A percentile compares a stretch with the other conserved stretches of the same genome.
These are phyloP conservation scores for Malassezia vespertilionis DNA, from an alignment of 1,284 basidiomycete species.

Conservation along the genomic window DNA sequence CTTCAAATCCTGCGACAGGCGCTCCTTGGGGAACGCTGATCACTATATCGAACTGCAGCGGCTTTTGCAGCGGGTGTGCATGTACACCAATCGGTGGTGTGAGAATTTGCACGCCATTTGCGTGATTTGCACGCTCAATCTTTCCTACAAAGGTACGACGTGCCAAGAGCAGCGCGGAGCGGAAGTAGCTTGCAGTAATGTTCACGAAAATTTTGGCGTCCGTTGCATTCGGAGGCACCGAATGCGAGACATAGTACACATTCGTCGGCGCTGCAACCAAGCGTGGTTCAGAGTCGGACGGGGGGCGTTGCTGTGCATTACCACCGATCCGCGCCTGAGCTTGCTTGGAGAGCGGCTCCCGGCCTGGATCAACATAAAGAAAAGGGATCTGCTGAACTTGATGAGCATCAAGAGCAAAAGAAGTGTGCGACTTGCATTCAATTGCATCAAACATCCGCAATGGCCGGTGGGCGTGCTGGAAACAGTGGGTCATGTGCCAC, in stretches of 20 bases:
- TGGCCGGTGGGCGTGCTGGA: conserved; percentile 4
- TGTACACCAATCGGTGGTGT: conserved; percentile 10
- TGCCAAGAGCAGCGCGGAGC: conserved; percentile 24
- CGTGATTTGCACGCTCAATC: conserved; percentile 26
- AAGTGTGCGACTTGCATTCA: neutral
- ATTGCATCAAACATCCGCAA: conserved; percentile 11
- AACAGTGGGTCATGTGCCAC: conserved; percentile 5
- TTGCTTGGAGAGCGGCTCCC: neutral
- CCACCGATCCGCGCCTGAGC: too few relatives aligned
- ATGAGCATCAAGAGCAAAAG: conserved; percentile 7
- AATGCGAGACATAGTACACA: conserved; percentile 2
- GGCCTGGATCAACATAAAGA: conserved; percentile 8
- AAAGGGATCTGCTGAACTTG: conserved; percentile 7
- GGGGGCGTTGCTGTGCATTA: neutral
- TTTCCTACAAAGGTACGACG: conserved; percentile 27
- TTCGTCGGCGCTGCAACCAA: neutral
- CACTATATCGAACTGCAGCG: conserved; percentile 29
- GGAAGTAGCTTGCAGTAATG: conserved; percentile 29
- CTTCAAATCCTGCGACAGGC: conserved; percentile 23
- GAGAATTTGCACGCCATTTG: conserved; percentile 28
- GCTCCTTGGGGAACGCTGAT: conserved; percentile 25
- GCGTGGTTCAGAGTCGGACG: neutral
- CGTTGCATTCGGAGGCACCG: neutral
- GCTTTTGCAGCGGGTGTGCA: conserved; percentile 11
- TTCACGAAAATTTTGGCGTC: conserved; percentile 25